phyloP scores from a whole-genome alignment of 805 yeast genomes.

The Debaryomyces castellii region DNA sequence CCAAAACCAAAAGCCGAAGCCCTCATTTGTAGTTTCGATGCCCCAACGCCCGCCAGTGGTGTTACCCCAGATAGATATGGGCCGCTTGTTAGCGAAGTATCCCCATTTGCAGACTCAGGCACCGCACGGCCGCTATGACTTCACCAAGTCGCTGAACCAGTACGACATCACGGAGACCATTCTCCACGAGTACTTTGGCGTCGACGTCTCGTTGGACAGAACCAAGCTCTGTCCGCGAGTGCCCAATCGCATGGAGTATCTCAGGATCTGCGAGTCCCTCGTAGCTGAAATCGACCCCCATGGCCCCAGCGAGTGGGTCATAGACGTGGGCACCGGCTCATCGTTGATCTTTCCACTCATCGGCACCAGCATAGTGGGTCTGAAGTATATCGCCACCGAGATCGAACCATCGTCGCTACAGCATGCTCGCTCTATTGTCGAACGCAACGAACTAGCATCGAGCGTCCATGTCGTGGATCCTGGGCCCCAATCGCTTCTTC shows the following conservation, averaged over 20 bases:
- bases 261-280: constrained; percentile 12
- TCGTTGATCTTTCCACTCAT: constrained; percentile 17
- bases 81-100: neutral
- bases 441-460: neutral
- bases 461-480: neutral
- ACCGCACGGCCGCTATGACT: constrained; percentile 8
- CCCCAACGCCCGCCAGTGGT: neutral
- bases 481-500: neutral
- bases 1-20: neutral
- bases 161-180: constrained; percentile 15
- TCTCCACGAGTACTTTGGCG: constrained; percentile 10
- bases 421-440: constrained; percentile 6
- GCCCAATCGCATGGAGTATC: constrained; percentile 17
- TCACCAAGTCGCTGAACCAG: constrained; percentile 10
- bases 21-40: neutral
- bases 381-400: constrained; percentile 15
- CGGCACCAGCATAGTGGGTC: constrained; percentile 4
- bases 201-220: constrained; percentile 10
- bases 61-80: constrained; percentile 1
- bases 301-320: constrained; percentile 2
- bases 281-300: constrained; percentile 6
- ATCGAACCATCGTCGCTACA: constrained; percentile 11
- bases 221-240: constrained; percentile 17
- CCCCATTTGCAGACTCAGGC: neutral
- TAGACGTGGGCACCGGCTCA: constrained; percentile 22